Conservation (phyloP, 208 protist genomes). For the Leishmania lainsoni region DNA sequence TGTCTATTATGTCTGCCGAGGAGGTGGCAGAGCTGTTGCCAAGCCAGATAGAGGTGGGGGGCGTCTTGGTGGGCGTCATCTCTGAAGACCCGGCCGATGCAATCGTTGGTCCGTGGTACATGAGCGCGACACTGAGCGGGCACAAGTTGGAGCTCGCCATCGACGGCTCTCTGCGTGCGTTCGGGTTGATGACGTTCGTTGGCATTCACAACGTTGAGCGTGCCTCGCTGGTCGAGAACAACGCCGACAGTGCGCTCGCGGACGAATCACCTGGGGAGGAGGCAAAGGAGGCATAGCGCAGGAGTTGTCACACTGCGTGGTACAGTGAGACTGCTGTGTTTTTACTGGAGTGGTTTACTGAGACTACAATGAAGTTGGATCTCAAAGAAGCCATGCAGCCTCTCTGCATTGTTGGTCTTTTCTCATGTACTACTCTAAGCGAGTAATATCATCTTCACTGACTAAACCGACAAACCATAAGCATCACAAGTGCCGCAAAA, state of each 20-base stretch:
- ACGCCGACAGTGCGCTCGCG: background rate
- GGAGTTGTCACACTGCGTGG: background rate
- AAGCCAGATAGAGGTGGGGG: slow-evolving; percentile 57
- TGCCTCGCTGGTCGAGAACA: background rate
- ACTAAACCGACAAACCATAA: background rate
- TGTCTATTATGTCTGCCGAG: slow-evolving; percentile 9
- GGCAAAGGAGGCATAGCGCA: slow-evolving; percentile 7
- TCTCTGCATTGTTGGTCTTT: background rate
- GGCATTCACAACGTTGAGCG: slow-evolving; percentile 37
- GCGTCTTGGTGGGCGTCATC: slow-evolving; percentile 63
- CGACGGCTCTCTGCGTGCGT: slow-evolving; percentile 76
- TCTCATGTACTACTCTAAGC: background rate
- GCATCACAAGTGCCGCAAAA: background rate
- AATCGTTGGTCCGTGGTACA: slow-evolving; percentile 48
- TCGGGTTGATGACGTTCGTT: slow-evolving; percentile 78
- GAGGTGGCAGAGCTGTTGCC: slow-evolving; percentile 40
- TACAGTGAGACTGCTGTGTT: background rate
- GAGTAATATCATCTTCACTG: background rate
- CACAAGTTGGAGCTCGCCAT: slow-evolving; percentile 87
- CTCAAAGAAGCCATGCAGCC: background rate
- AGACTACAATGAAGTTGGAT: background rate
- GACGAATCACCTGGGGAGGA: slow-evolving; percentile 9
- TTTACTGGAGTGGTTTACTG: background rate
- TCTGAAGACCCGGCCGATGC: slow-evolving; percentile 26
- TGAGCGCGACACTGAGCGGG: slow-evolving; percentile 82